phyloP scores from a whole-genome alignment of 306 rosid species.

The Luffa aegyptiaca region DNA sequence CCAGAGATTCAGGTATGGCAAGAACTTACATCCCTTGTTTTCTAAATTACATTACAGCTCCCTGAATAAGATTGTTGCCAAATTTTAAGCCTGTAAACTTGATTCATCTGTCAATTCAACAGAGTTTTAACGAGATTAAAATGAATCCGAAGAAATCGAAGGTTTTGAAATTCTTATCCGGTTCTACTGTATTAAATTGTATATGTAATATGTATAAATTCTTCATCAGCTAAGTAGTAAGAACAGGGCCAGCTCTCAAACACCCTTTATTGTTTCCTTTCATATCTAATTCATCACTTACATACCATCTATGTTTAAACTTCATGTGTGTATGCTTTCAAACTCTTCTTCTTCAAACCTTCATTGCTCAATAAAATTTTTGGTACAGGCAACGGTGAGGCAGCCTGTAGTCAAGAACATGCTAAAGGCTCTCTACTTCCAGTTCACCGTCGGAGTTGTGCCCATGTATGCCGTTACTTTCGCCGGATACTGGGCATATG shows the following conservation, averaged over 20 bases:
- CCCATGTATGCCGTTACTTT: slow-evolving; percentile 77
- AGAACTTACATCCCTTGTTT: not conserved
- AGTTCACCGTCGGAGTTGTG: slow-evolving; percentile 69
- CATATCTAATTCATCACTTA: not conserved
- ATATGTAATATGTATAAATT: too few relatives aligned
- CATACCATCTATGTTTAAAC: not conserved
- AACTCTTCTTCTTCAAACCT: not conserved
- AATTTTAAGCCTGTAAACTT: not conserved
- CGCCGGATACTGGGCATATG: slow-evolving; percentile 93
- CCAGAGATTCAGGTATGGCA: slow-evolving; percentile 83
- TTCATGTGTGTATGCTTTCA: not conserved
- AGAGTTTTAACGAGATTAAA: not conserved
- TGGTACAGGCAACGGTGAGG: slow-evolving; percentile 75
- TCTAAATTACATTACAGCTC: not conserved
- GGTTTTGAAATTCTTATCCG: not conserved
- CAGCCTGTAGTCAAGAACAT: slow-evolving; percentile 88
- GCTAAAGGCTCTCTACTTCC: slow-evolving; percentile 80
- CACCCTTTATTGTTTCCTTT: not conserved
- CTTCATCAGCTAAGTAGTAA: too few relatives aligned
- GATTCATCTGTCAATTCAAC: not conserved
- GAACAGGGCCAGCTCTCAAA: too few relatives aligned
- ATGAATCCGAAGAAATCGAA: not conserved
- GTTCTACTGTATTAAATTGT: not conserved
- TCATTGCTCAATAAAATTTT: not conserved
- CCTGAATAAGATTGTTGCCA: slow-evolving; percentile 6